Evolutionary conservation across 352 stramenopile species (phyloP).

Genomic region (Phytophthora pinifolia): DNA sequence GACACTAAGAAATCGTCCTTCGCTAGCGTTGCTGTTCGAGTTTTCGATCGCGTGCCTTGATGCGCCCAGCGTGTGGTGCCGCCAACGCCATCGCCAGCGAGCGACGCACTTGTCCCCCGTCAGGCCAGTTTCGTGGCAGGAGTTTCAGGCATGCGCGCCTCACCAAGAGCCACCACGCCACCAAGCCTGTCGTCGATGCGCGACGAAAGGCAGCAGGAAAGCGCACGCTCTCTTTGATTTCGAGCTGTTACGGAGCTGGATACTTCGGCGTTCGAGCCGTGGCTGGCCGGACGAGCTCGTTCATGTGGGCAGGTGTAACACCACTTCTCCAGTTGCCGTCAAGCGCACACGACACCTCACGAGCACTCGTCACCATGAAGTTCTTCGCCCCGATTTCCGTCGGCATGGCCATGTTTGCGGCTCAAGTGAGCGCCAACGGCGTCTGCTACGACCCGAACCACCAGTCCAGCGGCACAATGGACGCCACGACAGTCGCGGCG

Average conservation of each 20-base stretch:
- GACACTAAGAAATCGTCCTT: constrained; percentile 15
- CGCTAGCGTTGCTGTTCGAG: neutral
- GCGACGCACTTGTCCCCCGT: neutral
- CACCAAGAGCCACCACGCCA: neutral
- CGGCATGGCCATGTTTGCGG: constrained; percentile 18
- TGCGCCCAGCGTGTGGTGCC: no score
- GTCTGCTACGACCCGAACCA: constrained; percentile 73
- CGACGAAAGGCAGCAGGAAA: constrained; percentile 18
- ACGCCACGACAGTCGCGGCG: constrained; percentile 26
- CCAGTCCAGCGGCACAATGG: constrained; percentile 16
- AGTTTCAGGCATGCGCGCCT: constrained; percentile 11
- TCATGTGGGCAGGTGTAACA: constrained; percentile 1
- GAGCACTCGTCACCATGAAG: constrained; percentile 34
- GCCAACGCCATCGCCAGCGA: no score
- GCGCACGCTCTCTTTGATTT: constrained; percentile 13
- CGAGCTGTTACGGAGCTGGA: constrained; percentile 28
- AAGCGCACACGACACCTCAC: constrained; percentile 2
- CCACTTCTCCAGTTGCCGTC: constrained; percentile 28
- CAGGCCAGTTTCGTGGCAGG: constrained; percentile 12
- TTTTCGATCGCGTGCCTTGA: no score
- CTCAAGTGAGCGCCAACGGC: constrained; percentile 45
- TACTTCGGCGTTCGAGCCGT: constrained; percentile 7
- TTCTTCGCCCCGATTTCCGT: constrained; percentile 26
- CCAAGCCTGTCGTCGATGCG: constrained; percentile 14
- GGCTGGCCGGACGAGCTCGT: constrained; percentile 4